Evolutionary conservation across 1,284 basidiomycete genomes (phyloP).

Genomic region (Trichosporon ovoides): DNA sequence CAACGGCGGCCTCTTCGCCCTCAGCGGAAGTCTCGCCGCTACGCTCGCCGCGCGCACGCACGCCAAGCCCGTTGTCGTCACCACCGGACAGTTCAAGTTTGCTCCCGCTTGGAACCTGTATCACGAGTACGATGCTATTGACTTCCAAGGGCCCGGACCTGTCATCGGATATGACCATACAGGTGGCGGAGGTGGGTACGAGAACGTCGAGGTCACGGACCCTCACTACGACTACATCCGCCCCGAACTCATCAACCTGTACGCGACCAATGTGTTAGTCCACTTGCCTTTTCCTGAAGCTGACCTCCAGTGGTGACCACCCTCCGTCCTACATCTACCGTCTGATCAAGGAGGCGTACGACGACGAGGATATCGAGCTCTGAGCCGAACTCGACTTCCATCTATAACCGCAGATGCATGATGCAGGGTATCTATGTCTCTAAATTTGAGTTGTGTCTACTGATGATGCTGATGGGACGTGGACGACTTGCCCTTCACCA

Average conservation of each 20-base stretch:
- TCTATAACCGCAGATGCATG: slow-evolving; percentile 12
- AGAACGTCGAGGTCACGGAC: slow-evolving; percentile 82
- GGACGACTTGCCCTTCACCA: background rate
- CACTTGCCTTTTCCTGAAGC: slow-evolving; percentile 1
- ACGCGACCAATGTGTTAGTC: slow-evolving; percentile 92
- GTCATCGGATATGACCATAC: slow-evolving; percentile 62
- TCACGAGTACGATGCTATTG: slow-evolving; percentile 77
- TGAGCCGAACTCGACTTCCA: slow-evolving; percentile 13
- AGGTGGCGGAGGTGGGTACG: slow-evolving; percentile 67
- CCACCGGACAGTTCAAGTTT: slow-evolving; percentile 92
- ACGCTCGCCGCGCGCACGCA: slow-evolving; percentile 87
- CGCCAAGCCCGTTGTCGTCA: slow-evolving; percentile 87
- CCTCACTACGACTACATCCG: slow-evolving; percentile 92
- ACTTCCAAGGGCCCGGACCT: slow-evolving; percentile 77
- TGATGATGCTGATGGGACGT: background rate
- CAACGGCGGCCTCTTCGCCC: slow-evolving; percentile 89
- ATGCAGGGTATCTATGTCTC: slow-evolving; percentile 25
- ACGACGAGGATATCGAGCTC: slow-evolving; percentile 78
- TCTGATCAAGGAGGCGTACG: slow-evolving; percentile 84
- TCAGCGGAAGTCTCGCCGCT: slow-evolving; percentile 75
- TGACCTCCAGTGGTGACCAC: slow-evolving; percentile 68
- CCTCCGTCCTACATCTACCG: slow-evolving; percentile 86
- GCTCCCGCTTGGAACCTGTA: slow-evolving; percentile 90
- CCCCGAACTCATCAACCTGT: slow-evolving; percentile 85
- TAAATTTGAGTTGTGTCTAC: slow-evolving; percentile 1